A percentile compares a stretch with the other conserved stretches of the same genome.
Conservation (phyloP, 164 flowering plant species). For the Vitis riparia region DNA sequence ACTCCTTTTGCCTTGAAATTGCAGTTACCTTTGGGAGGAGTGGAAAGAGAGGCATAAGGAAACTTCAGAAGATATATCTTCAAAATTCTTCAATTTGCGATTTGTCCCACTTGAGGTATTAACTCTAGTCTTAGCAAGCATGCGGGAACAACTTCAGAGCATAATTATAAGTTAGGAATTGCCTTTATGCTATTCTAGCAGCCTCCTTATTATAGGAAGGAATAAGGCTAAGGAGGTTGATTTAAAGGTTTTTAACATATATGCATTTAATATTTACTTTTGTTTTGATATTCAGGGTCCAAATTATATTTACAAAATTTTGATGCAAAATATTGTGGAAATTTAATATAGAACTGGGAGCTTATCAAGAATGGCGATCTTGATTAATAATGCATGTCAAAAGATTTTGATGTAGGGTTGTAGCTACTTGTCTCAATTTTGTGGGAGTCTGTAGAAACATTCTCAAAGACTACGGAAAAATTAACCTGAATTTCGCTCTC, state of each 20-base stretch:
- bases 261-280: neutral
- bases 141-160: neutral
- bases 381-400: too few species aligned
- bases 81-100: constrained; percentile 62
- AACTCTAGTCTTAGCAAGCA: neutral
- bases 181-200: neutral
- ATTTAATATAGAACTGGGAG: too few species aligned
- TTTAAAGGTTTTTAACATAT: neutral
- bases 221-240: neutral
- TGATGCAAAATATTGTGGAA: too few species aligned
- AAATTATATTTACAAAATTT: too few species aligned
- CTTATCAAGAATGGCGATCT: too few species aligned
- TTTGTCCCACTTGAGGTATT: constrained; percentile 86
- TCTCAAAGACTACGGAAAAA: too few species aligned
- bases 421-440: too few species aligned
- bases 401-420: too few species aligned
- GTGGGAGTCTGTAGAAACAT: too few species aligned
- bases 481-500: too few species aligned
- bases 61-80: constrained; percentile 50
- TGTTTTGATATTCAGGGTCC: too few species aligned
- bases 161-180: neutral
- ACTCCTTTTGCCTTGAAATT: constrained; percentile 4
- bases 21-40: constrained; percentile 90
- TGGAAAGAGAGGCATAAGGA: constrained; percentile 88
- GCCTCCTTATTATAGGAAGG: neutral